Percentiles rank a stretch among this genome's conserved stretches.
Conservation (phyloP, 2,329 filamentous ascomycete genomes). For the Paracoccidioides brasiliensis region DNA sequence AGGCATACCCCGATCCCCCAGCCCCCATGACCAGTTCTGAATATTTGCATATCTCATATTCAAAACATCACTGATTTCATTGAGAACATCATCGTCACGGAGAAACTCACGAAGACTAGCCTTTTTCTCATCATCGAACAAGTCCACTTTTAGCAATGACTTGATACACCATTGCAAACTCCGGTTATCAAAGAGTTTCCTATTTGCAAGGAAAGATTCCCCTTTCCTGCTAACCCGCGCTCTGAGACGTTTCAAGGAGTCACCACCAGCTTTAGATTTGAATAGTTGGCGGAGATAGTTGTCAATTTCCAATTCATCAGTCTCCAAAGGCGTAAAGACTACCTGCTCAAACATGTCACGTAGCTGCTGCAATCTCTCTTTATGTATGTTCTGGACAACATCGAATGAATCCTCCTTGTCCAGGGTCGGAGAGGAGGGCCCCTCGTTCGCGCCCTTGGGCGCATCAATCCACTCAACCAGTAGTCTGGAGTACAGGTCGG, state of each 20-base stretch:
- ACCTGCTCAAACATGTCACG: slow-evolving; percentile 28
- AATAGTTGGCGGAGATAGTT: slow-evolving; percentile 23
- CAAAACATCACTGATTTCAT: slow-evolving; percentile 32
- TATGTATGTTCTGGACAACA: slow-evolving; percentile 22
- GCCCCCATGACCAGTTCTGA: slow-evolving; percentile 33
- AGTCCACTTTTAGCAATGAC: slow-evolving; percentile 29
- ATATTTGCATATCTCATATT: slow-evolving; percentile 33
- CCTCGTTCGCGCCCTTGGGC: neutral
- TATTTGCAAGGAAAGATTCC: slow-evolving; percentile 12
- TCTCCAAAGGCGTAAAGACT: slow-evolving; percentile 28
- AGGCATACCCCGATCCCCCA: slow-evolving; percentile 28
- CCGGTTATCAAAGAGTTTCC: slow-evolving; percentile 21
- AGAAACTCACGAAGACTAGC: slow-evolving; percentile 29
- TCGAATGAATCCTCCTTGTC: slow-evolving; percentile 18
- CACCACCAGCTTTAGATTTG: slow-evolving; percentile 16
- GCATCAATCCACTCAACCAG: slow-evolving; percentile 30
- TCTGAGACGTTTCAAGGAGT: slow-evolving; percentile 17
- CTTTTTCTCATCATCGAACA: slow-evolving; percentile 33
- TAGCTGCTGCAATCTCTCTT: slow-evolving; percentile 24
- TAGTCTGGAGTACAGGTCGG: slow-evolving; percentile 25
- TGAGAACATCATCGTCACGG: slow-evolving; percentile 26
- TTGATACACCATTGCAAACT: slow-evolving; percentile 24
- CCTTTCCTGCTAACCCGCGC: slow-evolving; percentile 12
- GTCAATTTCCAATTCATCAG: slow-evolving; percentile 20
- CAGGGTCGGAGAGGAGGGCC: slow-evolving; percentile 1